Conservation (phyloP, 257 asterid species). For the Linderniella brevidens region DNA sequence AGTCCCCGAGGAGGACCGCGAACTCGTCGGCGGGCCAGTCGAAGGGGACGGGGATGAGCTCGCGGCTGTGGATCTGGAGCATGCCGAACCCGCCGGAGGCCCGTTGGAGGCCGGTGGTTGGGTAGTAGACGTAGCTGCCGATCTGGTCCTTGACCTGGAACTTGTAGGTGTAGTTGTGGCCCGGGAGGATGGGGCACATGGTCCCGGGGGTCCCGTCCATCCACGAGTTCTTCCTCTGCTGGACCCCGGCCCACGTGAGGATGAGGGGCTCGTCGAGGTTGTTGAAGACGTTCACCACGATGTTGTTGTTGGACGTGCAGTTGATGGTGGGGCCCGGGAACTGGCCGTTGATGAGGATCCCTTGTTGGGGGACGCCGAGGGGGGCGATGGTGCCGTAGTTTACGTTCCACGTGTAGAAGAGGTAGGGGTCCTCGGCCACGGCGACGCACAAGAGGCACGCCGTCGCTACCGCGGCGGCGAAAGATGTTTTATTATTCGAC, state of each 20-base stretch:
- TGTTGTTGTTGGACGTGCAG: slow-evolving; percentile 47
- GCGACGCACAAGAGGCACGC: slow-evolving; percentile 20
- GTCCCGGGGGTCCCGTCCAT: slow-evolving; percentile 40
- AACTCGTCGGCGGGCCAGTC: slow-evolving; percentile 22
- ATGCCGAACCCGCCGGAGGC: slow-evolving; percentile 35
- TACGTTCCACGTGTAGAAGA: slow-evolving; percentile 63
- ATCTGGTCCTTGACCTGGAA: slow-evolving; percentile 52
- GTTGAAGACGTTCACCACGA: slow-evolving; percentile 35
- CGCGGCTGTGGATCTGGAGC: slow-evolving; percentile 35
- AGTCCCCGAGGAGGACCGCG: slow-evolving; percentile 24
- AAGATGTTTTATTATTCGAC: too few species aligned
- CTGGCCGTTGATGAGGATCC: slow-evolving; percentile 39
- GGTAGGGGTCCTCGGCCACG: slow-evolving; percentile 64
- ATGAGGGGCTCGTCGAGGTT: slow-evolving; percentile 40
- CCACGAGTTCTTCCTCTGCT: slow-evolving; percentile 44
- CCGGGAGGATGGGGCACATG: slow-evolving; percentile 46
- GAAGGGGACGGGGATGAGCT: slow-evolving; percentile 38
- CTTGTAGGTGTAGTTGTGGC: slow-evolving; percentile 28
- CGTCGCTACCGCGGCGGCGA: too few species aligned
- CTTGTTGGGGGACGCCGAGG: slow-evolving; percentile 70
- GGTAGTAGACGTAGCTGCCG: slow-evolving; percentile 35
- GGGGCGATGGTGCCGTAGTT: slow-evolving; percentile 58
- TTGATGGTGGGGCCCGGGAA: slow-evolving; percentile 40
- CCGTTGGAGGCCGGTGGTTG: slow-evolving; percentile 31
- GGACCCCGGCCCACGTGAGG: slow-evolving; percentile 36